Percentiles rank a stretch among this genome's conserved stretches.
Conservation (phyloP, 2,329 filamentous ascomycete genomes). For the Sclerotinia nivalis region DNA sequence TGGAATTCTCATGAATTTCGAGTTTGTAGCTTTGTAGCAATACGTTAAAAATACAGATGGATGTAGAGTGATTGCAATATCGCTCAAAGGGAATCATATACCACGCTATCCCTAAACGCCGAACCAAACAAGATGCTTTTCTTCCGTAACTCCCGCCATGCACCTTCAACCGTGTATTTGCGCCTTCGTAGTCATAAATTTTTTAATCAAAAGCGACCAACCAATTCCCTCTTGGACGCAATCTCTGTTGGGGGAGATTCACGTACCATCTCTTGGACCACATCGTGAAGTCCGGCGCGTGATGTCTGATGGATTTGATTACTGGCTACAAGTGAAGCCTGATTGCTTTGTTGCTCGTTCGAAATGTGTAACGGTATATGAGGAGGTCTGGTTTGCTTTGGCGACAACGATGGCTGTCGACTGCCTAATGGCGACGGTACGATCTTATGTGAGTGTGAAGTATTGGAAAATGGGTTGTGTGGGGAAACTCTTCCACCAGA, state of each 20-base stretch:
- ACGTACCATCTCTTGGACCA: slow-evolving; percentile 26
- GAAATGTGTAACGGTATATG: slow-evolving; percentile 24
- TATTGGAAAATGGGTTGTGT: slow-evolving; percentile 39
- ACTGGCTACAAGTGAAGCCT: slow-evolving; percentile 6
- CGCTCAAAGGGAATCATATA: slow-evolving; percentile 30
- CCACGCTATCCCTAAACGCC: slow-evolving; percentile 23
- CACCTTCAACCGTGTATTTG: slow-evolving; percentile 29
- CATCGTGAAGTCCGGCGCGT: slow-evolving; percentile 28
- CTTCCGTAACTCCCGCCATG: slow-evolving; percentile 30
- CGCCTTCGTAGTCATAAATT: slow-evolving; percentile 36
- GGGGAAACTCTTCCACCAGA: slow-evolving; percentile 38
- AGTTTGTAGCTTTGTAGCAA: slow-evolving; percentile 19
- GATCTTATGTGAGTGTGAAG: slow-evolving; percentile 36
- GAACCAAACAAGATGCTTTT: slow-evolving; percentile 29
- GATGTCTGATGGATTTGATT: slow-evolving; percentile 30
- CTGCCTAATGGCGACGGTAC: slow-evolving; percentile 41
- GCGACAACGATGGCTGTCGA: slow-evolving; percentile 40
- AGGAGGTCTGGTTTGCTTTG: slow-evolving; percentile 35
- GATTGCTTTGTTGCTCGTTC: slow-evolving; percentile 28
- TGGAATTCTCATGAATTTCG: slow-evolving; percentile 24
- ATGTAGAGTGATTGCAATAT: slow-evolving; percentile 20
- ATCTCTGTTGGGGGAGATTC: slow-evolving; percentile 28
- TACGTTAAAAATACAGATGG: slow-evolving; percentile 36
- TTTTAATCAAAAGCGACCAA: slow-evolving; percentile 34
- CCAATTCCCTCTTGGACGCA: slow-evolving; percentile 19